phyloP scores from a whole-genome alignment of 2,329 filamentous ascomycete species.

The Phialemonium atrogriseum region DNA sequence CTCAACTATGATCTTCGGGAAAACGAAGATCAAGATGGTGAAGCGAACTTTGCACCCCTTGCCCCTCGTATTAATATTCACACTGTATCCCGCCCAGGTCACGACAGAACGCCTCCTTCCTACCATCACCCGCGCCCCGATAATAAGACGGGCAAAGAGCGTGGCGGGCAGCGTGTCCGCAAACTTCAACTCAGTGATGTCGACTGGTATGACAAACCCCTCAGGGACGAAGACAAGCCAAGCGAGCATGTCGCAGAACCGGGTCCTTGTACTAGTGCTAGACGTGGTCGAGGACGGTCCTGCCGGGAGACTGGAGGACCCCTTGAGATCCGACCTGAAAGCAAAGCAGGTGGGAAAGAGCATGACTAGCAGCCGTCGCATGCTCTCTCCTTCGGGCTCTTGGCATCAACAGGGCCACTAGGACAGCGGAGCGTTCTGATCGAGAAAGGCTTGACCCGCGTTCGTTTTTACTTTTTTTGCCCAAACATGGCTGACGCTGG shows the following conservation, averaged over 20 bases:
- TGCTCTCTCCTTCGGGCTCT: constrained; percentile 7
- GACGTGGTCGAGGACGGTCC: too few species aligned
- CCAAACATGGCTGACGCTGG: too few species aligned
- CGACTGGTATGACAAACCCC: constrained; percentile 65
- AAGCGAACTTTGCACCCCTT: constrained; percentile 32
- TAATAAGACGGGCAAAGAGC: constrained; percentile 46
- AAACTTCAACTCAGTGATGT: constrained; percentile 95
- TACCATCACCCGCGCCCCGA: constrained; percentile 49
- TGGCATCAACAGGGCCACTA: not conserved
- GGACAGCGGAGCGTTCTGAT: too few species aligned
- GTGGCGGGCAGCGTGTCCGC: constrained; percentile 71
- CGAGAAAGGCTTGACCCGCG: too few species aligned
- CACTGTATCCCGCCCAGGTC: constrained; percentile 31
- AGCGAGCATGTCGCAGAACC: constrained; percentile 1
- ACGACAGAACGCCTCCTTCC: constrained; percentile 40
- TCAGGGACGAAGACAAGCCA: not conserved
- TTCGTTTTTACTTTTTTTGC: too few species aligned
- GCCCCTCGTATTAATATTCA: constrained; percentile 43
- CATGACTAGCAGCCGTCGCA: constrained; percentile 17
- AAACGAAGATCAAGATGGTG: constrained; percentile 72
- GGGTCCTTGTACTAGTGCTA: constrained; percentile 7
- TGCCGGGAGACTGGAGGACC: too few species aligned
- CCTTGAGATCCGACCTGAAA: too few species aligned
- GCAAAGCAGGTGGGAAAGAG: constrained; percentile 11
- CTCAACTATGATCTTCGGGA: constrained; percentile 93